Base-by-base conservation (phyloP, 2,329 filamentous ascomycete genomes). In the Lecanoromycetidae sp. region DNA sequence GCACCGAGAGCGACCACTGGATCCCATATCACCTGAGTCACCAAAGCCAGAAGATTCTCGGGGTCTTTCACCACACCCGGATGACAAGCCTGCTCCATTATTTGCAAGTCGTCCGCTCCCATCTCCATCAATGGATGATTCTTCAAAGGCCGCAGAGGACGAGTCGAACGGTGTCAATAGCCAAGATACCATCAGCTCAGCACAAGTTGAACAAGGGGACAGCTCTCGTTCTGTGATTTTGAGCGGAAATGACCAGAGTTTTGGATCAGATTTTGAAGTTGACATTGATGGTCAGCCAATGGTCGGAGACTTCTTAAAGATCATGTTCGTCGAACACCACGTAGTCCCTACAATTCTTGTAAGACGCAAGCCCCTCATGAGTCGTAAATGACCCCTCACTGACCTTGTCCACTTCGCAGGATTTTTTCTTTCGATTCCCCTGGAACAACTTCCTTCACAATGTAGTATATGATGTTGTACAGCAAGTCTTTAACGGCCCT, bases 401-500 rank as follows among this genome's bases (percentile, higher is more conserved):
- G 32, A 52, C 23, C 27, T 41, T 20, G 17, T 17, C 36, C 48
- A 46, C 57, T 22, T 25, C 49, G 9, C 54, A 93, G 87, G 85
- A 87, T 48, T 96, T 96, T 70, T 98, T 98, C 68, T 98, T 98
- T 71, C 80, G 83, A 50, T 98, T 96, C 60, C 90, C 91, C 1
- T 98, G 91, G 91, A 98, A 98, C 66, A 98, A 98, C 64, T 98
- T 98, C 61, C 75, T 98, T 36, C 91, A 98, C 67, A 98, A 98
- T 60, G 91, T 98, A 35, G 91, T 98, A 39, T 98, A 98, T 62
- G 91, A 98, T 63, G 88, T 98, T 59, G 86, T 98, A 35, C 91
- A 98, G 64, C 91, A 98, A 69, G 91, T 98, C 1, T 96, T 98
- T 65, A 98, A 98, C 61, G 91, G 91, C 7, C 87, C 87, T 0